Conservation (phyloP, 2,329 filamentous ascomycete species). For the Sclerotinia subarctica region DNA sequence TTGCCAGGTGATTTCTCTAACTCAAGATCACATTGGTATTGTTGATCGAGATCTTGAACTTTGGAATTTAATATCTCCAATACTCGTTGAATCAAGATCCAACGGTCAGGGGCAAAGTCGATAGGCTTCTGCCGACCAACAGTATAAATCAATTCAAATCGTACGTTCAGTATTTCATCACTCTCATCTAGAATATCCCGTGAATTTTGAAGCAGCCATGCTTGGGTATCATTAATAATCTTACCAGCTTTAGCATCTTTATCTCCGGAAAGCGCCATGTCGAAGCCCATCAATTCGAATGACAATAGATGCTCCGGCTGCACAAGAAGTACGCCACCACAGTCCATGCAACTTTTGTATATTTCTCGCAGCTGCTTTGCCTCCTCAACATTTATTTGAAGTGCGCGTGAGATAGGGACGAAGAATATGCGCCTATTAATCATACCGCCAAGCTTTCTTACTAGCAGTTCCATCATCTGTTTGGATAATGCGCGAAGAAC, state of each 20-base stretch:
- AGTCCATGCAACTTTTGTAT: slow-evolving; percentile 46
- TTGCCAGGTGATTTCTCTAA: slow-evolving; percentile 32
- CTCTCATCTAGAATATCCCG: slow-evolving; percentile 63
- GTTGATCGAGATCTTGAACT: slow-evolving; percentile 34
- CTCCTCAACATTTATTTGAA: slow-evolving; percentile 39
- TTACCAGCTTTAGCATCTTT: slow-evolving; percentile 39
- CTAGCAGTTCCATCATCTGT: slow-evolving; percentile 58
- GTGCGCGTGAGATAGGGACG: slow-evolving; percentile 56
- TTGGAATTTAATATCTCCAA: slow-evolving; percentile 44
- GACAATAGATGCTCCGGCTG: slow-evolving; percentile 65
- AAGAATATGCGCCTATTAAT: slow-evolving; percentile 52
- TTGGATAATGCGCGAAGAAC: slow-evolving; percentile 59
- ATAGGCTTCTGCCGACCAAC: slow-evolving; percentile 52
- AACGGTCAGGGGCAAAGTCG: slow-evolving; percentile 54
- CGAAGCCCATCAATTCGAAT: slow-evolving; percentile 59
- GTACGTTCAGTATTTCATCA: slow-evolving; percentile 60
- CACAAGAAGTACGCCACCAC: slow-evolving; percentile 55
- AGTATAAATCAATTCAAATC: slow-evolving; percentile 62
- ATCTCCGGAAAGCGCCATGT: slow-evolving; percentile 43
- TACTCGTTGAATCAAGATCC: slow-evolving; percentile 54
- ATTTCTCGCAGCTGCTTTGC: slow-evolving; percentile 42
- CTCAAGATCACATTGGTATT: slow-evolving; percentile 45
- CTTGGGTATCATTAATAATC: slow-evolving; percentile 41
- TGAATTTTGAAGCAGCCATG: slow-evolving; percentile 44
- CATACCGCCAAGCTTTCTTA: slow-evolving; percentile 54